Percentiles rank a stretch among this genome's conserved stretches.
phyloP scores from a whole-genome alignment of 352 stramenopile species.

The Globisporangium acanthophoron region DNA sequence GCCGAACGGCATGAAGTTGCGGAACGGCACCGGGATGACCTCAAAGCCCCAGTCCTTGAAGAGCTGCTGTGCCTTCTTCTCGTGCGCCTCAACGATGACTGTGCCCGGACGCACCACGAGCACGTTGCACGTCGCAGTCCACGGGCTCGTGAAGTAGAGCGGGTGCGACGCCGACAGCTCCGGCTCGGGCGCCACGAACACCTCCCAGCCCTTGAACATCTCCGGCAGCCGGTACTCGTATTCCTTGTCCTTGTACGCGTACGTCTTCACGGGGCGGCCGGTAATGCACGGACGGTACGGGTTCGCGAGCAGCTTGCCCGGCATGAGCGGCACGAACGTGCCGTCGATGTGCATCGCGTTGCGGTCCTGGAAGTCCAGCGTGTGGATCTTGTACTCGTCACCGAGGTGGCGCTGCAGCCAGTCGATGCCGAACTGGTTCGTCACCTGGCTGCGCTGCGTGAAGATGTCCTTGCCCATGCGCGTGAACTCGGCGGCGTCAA shows the following conservation, averaged over 20 bases:
- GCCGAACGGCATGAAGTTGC: constrained; percentile 89
- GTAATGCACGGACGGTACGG: constrained; percentile 86
- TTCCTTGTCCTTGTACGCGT: constrained; percentile 85
- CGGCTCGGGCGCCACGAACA: constrained; percentile 83
- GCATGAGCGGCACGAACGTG: constrained; percentile 84
- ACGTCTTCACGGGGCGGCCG: constrained; percentile 77
- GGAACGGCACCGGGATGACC: constrained; percentile 85
- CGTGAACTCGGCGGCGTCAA: constrained; percentile 88
- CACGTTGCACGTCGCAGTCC: constrained; percentile 89
- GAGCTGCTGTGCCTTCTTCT: constrained; percentile 69
- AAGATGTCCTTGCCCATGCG: constrained; percentile 89
- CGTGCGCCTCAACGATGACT: constrained; percentile 82
- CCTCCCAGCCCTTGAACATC: constrained; percentile 91
- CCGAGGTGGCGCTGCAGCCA: constrained; percentile 85
- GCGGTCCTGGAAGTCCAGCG: constrained; percentile 88
- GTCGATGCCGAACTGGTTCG: constrained; percentile 89
- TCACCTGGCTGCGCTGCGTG: constrained; percentile 88
- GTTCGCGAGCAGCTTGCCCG: constrained; percentile 84
- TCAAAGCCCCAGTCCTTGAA: constrained; percentile 90
- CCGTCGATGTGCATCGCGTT: constrained; percentile 91
- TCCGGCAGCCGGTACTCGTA: constrained; percentile 86
- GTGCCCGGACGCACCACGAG: constrained; percentile 77
- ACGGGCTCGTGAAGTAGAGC: constrained; percentile 88
- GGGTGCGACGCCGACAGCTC: constrained; percentile 75
- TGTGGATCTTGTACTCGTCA: constrained; percentile 82